Evolutionary conservation across 768 basidiomycete species (phyloP), one percentile per base, ranked within the genome.

Genomic region (Pleurotus djamor): DNA sequence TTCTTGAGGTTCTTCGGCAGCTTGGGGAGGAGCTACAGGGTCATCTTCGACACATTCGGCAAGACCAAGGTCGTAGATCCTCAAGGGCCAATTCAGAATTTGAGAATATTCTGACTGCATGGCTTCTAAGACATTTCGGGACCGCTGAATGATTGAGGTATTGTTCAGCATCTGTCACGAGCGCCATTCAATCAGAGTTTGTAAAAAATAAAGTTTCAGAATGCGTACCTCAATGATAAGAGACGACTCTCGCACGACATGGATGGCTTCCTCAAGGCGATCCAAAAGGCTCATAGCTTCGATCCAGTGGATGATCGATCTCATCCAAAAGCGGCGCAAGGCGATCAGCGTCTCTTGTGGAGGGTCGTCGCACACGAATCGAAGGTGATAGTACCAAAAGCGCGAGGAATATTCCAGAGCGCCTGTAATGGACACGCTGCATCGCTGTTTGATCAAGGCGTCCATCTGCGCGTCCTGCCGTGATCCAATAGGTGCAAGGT

Each of bases 391-490:
- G 35, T 51, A 56, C 61, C 64, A 65, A 50, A 16, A 63, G 35
- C 48, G 55, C 41, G 62, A 65, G 8, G 61, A 59, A 62, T 65
- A 65, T 32, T 60, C 35, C n/a, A 63, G 17, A 12, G 45, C 56
- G 9, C 47, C 50, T 4, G 32, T 44, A 32, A 65, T 56, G 21
- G 21, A 28, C 21, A 28, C 21, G 38, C n/a, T 12, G 47, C 32
- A 28, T 41, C 16, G 28, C n/a, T 36, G 8, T 34, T 37, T 37
- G 14, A 49, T 35, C 12, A 38, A 36, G 16, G 9, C 17, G 4
- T 47, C 21, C 3, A 32, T 28, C 5, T 36, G 21, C 32, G 51
- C 45, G n/a, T 51, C 28, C 12, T 43, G 34, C 16, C n/a, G 52
- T 12, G 21, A 32, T 7, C 44, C 51, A 8, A 37, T 43, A 9